Conservation (phyloP, 2,329 filamentous ascomycete genomes). For the Paecilomyces niveus region DNA sequence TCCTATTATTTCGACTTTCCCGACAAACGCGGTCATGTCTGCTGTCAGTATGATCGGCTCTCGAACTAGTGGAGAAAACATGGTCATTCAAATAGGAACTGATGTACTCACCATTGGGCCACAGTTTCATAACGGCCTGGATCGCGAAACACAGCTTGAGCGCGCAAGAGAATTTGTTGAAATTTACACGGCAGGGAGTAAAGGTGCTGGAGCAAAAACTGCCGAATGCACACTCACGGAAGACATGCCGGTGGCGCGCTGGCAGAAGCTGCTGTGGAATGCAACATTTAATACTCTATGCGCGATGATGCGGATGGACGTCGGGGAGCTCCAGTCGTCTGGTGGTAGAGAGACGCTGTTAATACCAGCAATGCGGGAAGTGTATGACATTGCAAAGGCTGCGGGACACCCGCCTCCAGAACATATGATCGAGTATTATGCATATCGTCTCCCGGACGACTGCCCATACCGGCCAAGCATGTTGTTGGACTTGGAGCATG, state of each 20-base stretch:
- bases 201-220: background rate
- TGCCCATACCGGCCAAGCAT: slow-evolving; percentile 46
- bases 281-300: background rate
- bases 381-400: slow-evolving; percentile 13
- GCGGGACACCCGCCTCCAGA: slow-evolving; percentile 6
- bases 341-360: slow-evolving; percentile 14
- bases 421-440: background rate
- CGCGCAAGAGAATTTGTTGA: background rate
- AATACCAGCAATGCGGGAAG: slow-evolving; percentile 19
- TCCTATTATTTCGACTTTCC: background rate
- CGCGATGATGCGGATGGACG: background rate
- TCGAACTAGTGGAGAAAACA: background rate
- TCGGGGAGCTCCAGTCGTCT: background rate
- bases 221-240: background rate
- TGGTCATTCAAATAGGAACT: background rate
- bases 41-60: background rate
- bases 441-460: slow-evolving; percentile 1
- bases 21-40: background rate
- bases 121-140: background rate
- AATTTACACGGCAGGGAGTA: background rate
- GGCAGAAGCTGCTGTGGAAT: background rate
- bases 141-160: background rate
- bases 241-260: background rate
- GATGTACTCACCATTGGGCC: background rate
- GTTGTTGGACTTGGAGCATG: slow-evolving; percentile 63